Evolutionary conservation across 129 eudicot genomes (phyloP).

Genomic region (Glebionis coronaria): DNA sequence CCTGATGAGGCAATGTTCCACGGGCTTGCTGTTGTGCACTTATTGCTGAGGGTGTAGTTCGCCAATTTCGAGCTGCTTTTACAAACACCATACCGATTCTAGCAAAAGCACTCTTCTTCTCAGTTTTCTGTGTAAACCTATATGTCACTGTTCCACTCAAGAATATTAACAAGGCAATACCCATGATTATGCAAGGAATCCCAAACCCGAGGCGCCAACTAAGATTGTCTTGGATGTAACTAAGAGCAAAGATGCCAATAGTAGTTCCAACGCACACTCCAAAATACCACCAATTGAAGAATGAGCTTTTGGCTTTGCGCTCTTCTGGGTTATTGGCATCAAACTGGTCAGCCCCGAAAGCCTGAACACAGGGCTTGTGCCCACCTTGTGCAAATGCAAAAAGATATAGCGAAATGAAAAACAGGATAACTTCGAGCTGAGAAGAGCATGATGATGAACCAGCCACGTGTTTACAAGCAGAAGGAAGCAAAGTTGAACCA

Average conservation of each 20-base stretch:
- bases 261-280: too few species aligned
- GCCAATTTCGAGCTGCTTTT: slow-evolving; percentile 24
- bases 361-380: slow-evolving; percentile 34
- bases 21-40: slow-evolving; percentile 26
- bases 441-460: slow-evolving; percentile 13
- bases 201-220: neutral
- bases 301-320: too few species aligned
- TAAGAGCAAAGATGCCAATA: too few species aligned
- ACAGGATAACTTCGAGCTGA: neutral
- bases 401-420: slow-evolving; percentile 48
- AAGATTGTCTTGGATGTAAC: too few species aligned
- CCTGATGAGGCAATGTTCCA: slow-evolving; percentile 23
- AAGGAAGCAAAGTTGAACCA: neutral
- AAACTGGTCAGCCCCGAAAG: too few species aligned
- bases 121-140: slow-evolving; percentile 25
- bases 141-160: slow-evolving; percentile 44
- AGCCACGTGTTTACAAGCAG: slow-evolving; percentile 2
- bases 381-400: slow-evolving; percentile 36
- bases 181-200: slow-evolving; percentile 40
- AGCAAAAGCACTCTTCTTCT: too few species aligned
- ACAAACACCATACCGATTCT: slow-evolving; percentile 37
- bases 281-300: too few species aligned
- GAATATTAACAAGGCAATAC: slow-evolving; percentile 34
- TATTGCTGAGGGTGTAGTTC: slow-evolving; percentile 6
- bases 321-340: too few species aligned